Base-by-base conservation (phyloP, 1,284 basidiomycete genomes). In the Mycena citricolor region DNA sequence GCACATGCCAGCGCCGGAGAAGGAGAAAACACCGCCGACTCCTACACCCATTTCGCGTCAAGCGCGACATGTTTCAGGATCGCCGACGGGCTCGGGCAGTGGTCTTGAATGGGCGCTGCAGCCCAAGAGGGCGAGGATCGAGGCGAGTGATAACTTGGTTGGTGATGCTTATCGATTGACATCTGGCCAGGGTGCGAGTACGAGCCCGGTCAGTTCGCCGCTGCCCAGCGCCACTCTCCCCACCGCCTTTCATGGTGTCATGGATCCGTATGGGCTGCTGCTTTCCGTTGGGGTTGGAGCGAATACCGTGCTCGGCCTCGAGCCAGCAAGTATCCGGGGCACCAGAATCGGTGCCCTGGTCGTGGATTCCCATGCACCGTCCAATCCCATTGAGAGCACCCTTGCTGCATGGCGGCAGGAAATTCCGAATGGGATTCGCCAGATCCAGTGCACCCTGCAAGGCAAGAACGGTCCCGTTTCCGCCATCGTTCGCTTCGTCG, bases 201-300 rank as follows among this genome's bases (percentile, higher is more conserved):
- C 16, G 16, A 14, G 11, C 12, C 31, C 12, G 3, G 11, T 16
- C 17, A n/a, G 10, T 32, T 23, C 16, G 40, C 25, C 25, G 36
- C 40, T 29, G 26, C 26, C 26, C 14, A 29, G 10, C 14, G 26
- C 26, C 14, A 25, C 21, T 13, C 16, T 20, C 16, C 43, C 48
- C 8, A 41, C 40, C 4, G 38, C 37, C 5, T 52, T 52, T 38
- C 37, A 45, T 43, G 51, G 51, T 13, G 14, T 52, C 8, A 13
- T 52, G 23, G 51, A 52, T 29, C 39, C 47, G 17, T 33, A 49
- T 43, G 51, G 51, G 5, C 35, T 52, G 8, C 51, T 52, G 6
- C 39, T 52, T 21, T 48, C 46, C 37, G 51, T 52, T 31, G 51
- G 51, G 39, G 31, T 39, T 11, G 47, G 51, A 25, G 38, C 34